phyloP scores from a whole-genome alignment of 2,329 filamentous ascomycete genomes.

The Macrophomina pseudophaseolina region DNA sequence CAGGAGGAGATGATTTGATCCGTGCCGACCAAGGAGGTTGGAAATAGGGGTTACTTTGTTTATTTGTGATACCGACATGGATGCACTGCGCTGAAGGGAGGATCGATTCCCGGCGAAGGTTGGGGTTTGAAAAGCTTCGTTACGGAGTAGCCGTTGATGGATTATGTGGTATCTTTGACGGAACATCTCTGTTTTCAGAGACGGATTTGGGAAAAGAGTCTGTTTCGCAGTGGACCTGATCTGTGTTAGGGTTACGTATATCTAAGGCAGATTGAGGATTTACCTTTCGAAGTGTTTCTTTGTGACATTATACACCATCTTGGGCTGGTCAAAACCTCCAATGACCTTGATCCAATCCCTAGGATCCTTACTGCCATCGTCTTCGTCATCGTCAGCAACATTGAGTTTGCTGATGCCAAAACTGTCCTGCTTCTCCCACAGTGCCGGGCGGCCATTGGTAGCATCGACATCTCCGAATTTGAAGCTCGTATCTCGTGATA shows the following conservation, averaged over 20 bases:
- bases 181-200: constrained; percentile 84
- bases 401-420: constrained; percentile 60
- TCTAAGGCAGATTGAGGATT: constrained; percentile 26
- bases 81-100: constrained; percentile 63
- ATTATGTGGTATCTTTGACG: constrained; percentile 90
- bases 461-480: constrained; percentile 58
- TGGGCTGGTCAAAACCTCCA: constrained; percentile 83
- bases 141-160: constrained; percentile 87
- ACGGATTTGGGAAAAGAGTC: constrained; percentile 69
- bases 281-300: constrained; percentile 92
- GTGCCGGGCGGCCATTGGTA: constrained; percentile 36
- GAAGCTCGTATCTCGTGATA: constrained; percentile 69
- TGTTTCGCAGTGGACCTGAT: constrained; percentile 47
- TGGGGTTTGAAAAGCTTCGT: constrained; percentile 89
- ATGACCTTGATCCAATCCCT: constrained; percentile 85
- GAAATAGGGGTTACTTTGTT: constrained; percentile 87
- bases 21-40: constrained; percentile 76
- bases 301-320: constrained; percentile 72
- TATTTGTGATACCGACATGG: constrained; percentile 59
- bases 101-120: constrained; percentile 66
- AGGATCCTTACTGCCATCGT: constrained; percentile 68
- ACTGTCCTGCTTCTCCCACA: constrained; percentile 69
- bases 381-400: constrained; percentile 61
- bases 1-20: constrained; percentile 82
- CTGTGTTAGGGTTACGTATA: constrained; percentile 29